These are phyloP conservation scores for Penicillium sp. DNA, from an alignment of 2,329 filamentous ascomycete genomes.

Conservation along the genomic window DNA sequence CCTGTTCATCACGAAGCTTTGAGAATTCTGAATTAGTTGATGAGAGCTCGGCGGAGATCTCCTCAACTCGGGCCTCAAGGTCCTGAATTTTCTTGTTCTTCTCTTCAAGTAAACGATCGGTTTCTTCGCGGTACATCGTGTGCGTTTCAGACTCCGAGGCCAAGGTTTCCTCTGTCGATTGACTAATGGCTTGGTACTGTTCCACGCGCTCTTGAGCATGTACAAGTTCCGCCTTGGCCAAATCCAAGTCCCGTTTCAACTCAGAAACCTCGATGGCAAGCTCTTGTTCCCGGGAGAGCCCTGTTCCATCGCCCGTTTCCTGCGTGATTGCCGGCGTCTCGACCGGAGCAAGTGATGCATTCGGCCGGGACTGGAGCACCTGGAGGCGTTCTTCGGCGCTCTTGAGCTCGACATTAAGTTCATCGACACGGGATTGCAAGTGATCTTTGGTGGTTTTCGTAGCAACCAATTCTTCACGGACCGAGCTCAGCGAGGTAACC, in stretches of 20 bases:
- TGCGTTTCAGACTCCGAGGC: slow-evolving; percentile 71
- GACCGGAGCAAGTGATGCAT: slow-evolving; percentile 50
- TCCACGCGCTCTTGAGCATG: slow-evolving; percentile 74
- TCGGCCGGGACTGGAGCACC: slow-evolving; percentile 73
- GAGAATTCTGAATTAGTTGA: slow-evolving; percentile 78
- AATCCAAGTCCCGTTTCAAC: slow-evolving; percentile 77
- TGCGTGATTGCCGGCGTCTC: slow-evolving; percentile 41
- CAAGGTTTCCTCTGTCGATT: slow-evolving; percentile 79
- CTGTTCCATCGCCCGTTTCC: slow-evolving; percentile 49
- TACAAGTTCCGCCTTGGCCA: slow-evolving; percentile 73
- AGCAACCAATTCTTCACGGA: slow-evolving; percentile 78
- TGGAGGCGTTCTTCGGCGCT: slow-evolving; percentile 83
- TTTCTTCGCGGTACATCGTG: slow-evolving; percentile 82
- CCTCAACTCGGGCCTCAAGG: slow-evolving; percentile 74
- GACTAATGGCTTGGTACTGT: slow-evolving; percentile 82
- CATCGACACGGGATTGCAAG: slow-evolving; percentile 79
- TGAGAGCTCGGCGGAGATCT: slow-evolving; percentile 73
- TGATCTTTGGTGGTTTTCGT: slow-evolving; percentile 85
- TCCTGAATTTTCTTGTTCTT: slow-evolving; percentile 77
- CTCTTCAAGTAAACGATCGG: slow-evolving; percentile 65
- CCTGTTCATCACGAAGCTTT: slow-evolving; percentile 70
- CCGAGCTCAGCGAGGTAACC: slow-evolving; percentile 68
- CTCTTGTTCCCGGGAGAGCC: slow-evolving; percentile 66
- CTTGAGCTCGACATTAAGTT: slow-evolving; percentile 79
- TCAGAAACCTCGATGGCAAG: slow-evolving; percentile 77